phyloP scores from a whole-genome alignment of 345 rosid genomes.

The Capsella bursapastoris region DNA sequence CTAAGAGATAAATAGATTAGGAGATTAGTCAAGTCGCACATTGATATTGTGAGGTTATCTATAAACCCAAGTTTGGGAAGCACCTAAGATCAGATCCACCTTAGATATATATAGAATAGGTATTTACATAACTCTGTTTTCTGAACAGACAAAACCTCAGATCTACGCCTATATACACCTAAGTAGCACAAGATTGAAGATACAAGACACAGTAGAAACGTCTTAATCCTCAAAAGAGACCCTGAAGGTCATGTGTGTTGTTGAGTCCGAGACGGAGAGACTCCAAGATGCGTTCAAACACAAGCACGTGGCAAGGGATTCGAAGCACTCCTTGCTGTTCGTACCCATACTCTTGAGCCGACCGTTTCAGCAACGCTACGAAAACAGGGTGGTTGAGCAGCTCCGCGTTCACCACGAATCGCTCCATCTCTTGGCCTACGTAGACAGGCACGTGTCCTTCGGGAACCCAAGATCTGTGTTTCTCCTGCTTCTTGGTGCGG shows the following conservation, averaged over 20 bases:
- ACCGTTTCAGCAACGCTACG: constrained; percentile 59
- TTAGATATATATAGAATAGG: neutral
- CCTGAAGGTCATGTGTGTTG: constrained; percentile 10
- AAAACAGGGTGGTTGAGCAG: constrained; percentile 76
- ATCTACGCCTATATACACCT: neutral
- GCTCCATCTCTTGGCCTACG: constrained; percentile 90
- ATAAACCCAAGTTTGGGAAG: neutral
- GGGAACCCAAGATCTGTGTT: constrained; percentile 53
- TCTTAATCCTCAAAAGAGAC: constrained; percentile 5
- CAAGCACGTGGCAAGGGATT: constrained; percentile 80
- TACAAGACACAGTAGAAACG: neutral
- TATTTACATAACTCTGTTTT: constrained; percentile 8
- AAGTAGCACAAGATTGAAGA: neutral
- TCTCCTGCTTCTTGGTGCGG: constrained; percentile 12
- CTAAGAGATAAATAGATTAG: neutral
- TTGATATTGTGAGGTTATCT: neutral
- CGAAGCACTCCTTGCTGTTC: constrained; percentile 82
- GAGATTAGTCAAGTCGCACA: neutral
- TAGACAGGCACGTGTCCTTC: constrained; percentile 79
- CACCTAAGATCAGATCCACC: too few species aligned
- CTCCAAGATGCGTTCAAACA: constrained; percentile 73
- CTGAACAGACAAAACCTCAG: constrained; percentile 6
- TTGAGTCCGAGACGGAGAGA: constrained; percentile 67
- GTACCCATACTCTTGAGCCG: constrained; percentile 93
- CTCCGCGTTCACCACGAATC: constrained; percentile 79